phyloP scores from a whole-genome alignment of 257 asterid species.

The Fraxinus americana region DNA sequence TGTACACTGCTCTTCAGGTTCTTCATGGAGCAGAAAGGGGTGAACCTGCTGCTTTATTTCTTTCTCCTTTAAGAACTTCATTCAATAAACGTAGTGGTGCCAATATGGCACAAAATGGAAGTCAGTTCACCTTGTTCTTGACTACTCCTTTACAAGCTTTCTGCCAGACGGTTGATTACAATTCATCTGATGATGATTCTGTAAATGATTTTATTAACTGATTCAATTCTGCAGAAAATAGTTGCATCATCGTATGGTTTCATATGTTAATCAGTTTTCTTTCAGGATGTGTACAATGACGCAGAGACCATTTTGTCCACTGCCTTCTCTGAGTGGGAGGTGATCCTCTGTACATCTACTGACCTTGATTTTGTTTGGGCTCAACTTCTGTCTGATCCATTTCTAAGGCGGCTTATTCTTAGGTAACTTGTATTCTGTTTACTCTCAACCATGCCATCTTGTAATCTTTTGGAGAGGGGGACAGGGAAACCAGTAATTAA shows the following conservation, averaged over 20 bases:
- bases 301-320: conserved; percentile 65
- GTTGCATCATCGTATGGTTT: conserved; percentile 14
- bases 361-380: conserved; percentile 89
- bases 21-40: conserved; percentile 88
- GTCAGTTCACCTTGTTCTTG: conserved; percentile 93
- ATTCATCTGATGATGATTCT: conserved; percentile 46
- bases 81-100: conserved; percentile 51
- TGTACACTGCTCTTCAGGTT: conserved; percentile 54
- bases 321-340: conserved; percentile 92
- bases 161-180: conserved; percentile 74
- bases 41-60: conserved; percentile 83
- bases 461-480: neutral
- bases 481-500: neutral
- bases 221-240: conserved; percentile 18
- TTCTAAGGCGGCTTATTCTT: conserved; percentile 81
- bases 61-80: conserved; percentile 80
- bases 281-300: conserved; percentile 56
- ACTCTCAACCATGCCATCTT: conserved; percentile 5
- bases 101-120: conserved; percentile 62
- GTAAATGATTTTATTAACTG: conserved; percentile 42
- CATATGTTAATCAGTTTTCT: conserved; percentile 22
- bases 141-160: conserved; percentile 90
- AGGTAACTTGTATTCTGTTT: conserved; percentile 50
- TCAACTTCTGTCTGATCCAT: conserved; percentile 86
- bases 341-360: conserved; percentile 76